Conservation (phyloP, 257 asterid genomes). For the Solanum tarapatanum region DNA sequence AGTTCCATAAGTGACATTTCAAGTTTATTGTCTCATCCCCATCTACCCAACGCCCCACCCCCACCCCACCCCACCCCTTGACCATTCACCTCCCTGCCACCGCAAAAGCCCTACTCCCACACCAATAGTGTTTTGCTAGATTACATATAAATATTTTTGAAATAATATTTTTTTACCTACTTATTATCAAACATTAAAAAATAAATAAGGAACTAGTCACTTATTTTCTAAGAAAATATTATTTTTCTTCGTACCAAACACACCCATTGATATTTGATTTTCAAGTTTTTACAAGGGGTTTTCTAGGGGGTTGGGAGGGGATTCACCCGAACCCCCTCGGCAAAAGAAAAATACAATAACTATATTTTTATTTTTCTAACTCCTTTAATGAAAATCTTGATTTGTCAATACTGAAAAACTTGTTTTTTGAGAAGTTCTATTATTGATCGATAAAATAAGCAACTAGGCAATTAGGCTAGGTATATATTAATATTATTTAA, state of each 20-base stretch:
- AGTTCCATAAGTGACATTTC: not conserved
- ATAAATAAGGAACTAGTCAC: not conserved
- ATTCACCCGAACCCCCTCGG: too few relatives aligned
- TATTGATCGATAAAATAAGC: not conserved
- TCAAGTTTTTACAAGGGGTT: not conserved
- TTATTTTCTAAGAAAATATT: too few relatives aligned
- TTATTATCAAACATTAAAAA: too few relatives aligned
- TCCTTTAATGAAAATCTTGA: too few relatives aligned
- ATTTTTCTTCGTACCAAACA: not conserved
- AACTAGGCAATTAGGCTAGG: not conserved
- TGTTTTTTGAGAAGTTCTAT: not conserved
- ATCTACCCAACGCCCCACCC: not conserved
- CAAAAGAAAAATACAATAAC: too few relatives aligned
- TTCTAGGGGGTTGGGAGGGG: not conserved
- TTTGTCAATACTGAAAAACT: not conserved
- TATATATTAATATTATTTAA: too few relatives aligned
- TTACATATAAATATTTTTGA: too few relatives aligned
- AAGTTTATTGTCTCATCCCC: not conserved
- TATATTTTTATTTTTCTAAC: too few relatives aligned
- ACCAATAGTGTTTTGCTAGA: too few relatives aligned
- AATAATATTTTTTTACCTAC: too few relatives aligned
- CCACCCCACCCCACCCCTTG: not conserved
- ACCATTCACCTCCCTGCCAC: too few relatives aligned
- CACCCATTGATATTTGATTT: not conserved
- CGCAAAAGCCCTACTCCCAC: too few relatives aligned